phyloP scores from a whole-genome alignment of 495 filamentous ascomycete genomes.

The Lasiosphaeris hirsuta region DNA sequence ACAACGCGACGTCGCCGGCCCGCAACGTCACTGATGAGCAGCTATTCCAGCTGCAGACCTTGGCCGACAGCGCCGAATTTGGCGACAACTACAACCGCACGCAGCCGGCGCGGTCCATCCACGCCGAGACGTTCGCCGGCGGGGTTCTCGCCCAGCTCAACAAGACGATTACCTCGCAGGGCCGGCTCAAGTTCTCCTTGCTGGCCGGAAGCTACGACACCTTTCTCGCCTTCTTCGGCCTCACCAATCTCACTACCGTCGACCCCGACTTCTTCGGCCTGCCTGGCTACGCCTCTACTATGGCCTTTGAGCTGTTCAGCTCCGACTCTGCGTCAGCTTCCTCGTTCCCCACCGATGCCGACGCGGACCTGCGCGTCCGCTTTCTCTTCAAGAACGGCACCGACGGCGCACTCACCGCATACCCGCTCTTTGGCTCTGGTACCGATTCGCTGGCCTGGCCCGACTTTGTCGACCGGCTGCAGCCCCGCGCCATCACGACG shows the following conservation, averaged over 20 bases:
- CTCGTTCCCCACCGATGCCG: neutral
- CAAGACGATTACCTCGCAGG: constrained; percentile 13
- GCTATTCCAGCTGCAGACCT: constrained; percentile 19
- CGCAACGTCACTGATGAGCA: constrained; percentile 3
- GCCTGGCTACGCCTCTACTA: constrained; percentile 22
- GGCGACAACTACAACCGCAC: constrained; percentile 28
- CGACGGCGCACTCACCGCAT: neutral
- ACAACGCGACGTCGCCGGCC: constrained; percentile 16
- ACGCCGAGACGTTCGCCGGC: constrained; percentile 14
- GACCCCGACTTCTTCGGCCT: constrained; percentile 15
- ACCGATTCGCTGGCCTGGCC: constrained; percentile 10
- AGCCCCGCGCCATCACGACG: constrained; percentile 5
- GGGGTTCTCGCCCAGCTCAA: constrained; percentile 16
- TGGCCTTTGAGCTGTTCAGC: constrained; percentile 23
- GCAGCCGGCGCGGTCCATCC: constrained; percentile 14
- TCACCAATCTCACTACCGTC: constrained; percentile 9
- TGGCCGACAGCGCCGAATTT: constrained; percentile 28
- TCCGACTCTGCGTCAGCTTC: neutral
- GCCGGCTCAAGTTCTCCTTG: constrained; percentile 15
- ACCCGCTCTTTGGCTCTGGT: constrained; percentile 16
- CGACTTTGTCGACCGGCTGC: constrained; percentile 11
- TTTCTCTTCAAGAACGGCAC: constrained; percentile 24
- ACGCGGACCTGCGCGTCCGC: constrained; percentile 8
- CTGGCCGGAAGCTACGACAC: constrained; percentile 26
- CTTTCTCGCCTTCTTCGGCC: constrained; percentile 21